Evolutionary conservation across 192 early-diverging fungal genomes (phyloP), one percentile per base, ranked within the genome.

Genomic region (Coemansia sp.): DNA sequence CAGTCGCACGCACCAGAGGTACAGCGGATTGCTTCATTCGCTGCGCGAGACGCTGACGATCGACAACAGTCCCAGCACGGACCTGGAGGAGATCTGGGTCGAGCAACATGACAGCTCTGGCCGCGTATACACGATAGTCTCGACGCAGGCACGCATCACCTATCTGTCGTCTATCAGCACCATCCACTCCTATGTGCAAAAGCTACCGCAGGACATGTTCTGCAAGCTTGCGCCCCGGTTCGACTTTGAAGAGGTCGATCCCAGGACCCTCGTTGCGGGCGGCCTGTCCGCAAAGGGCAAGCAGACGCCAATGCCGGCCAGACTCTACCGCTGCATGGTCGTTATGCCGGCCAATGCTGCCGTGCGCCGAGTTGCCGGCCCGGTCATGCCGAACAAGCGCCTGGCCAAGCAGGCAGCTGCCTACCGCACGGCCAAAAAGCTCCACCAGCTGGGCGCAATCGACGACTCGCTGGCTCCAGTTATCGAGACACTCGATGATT

Each of bases 61-160:
- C 0, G 66, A 69, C 34, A 38, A 51, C 13, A 53, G 44, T n/a
- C n/a, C 50, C 21, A 53, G 56, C 34, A 71, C 55, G n/a, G 47
- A 59, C 1, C 22, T 57, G 29, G 46, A 59, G 21, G 70, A 67
- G 38, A 35, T 52, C 0, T 74, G 61, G 41, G 40, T 75, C 3
- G 48, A 51, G 29, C 55, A 73, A 34, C 56, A 43, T 11, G 73
- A 77, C 36, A 21, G 51, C 7, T 30, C 47, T 52, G 74, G 58
- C 2, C 59, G 68, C 16, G 70, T 72, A 8, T 90, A 84, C 53
- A 65, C 65, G 6, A 75, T 91, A 1, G 44, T 64, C 3, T 17
- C 68, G 0, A 91, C 89, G 0, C 78, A 83, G 7, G 93, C 93
- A 0, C 67, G 71, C 1, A 75, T 88, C 5, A 88, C 89, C 0